Base-by-base conservation (phyloP, 805 yeast genomes). In the Candida qinlingensis region DNA sequence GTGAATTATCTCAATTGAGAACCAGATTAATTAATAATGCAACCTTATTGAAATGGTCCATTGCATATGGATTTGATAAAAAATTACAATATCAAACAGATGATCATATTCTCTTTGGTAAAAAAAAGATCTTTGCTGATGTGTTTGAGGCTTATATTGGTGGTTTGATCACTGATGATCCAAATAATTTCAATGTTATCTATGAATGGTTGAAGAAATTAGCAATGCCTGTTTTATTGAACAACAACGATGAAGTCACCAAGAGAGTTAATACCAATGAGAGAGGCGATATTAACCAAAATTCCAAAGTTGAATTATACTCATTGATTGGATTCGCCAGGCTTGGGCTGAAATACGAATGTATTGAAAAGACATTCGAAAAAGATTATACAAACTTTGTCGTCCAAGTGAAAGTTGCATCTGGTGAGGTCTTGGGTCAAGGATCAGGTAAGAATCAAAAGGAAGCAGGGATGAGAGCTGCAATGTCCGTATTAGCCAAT, bases 131-230 rank as follows among this genome's bases (percentile, higher is more conserved):
- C 4, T 77, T 76, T 59, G 96, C 98, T 0, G 99, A 92, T 71
- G 81, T 86, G 0, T 87, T 92, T 62, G 99, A 94, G 67, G 97
- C 98, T 0, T 92, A 92, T 56, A 75, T 94, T 41, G 98, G 96
- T 6, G 99, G 95, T 0, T 65, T 92, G 33, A 75, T 76, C 7
- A 71, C 79, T 26, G 95, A 87, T 53, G 70, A 76, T 40, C 66
- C 70, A 26, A 61, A 65, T 13, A 77, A 80, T 51, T 68, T 76
- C 44, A 62, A 69, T 2, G 72, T 65, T 26, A 74, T 85, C 6
- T 74, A 75, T 54, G 64, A 70, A 10, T 86, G 92, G 92, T 61
- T 86, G 29, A 57, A 63, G 6, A 63, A 69, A 42, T 63, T 85
- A 37, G 76, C 83, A 34, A 66, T 65, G n/a, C 80, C 81, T 3